phyloP scores from a whole-genome alignment of 208 protist genomes.

The Trypanosoma scelopori region DNA sequence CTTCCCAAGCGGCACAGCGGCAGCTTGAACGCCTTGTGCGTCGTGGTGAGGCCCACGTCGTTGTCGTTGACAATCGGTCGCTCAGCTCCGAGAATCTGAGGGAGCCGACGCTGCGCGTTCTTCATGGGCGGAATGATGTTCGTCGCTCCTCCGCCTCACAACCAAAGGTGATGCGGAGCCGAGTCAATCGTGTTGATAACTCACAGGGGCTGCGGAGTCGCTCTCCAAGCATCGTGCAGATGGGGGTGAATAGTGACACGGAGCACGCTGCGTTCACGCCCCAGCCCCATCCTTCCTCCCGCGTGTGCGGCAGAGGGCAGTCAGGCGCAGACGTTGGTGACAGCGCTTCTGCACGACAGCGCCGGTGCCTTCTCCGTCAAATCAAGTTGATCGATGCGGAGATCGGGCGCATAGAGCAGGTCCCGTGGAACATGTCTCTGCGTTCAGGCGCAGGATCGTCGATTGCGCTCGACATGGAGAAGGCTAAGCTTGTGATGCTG shows the following conservation, averaged over 20 bases:
- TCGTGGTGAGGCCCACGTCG: background rate
- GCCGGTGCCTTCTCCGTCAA: slow-evolving; percentile 19
- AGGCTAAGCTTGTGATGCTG: slow-evolving; percentile 5
- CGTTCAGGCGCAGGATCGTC: background rate
- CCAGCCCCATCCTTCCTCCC: background rate
- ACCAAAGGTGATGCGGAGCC: too few species aligned
- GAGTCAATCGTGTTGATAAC: too few species aligned
- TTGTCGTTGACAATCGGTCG: background rate
- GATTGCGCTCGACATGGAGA: slow-evolving; percentile 1
- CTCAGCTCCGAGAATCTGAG: slow-evolving; percentile 6
- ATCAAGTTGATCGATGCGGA: slow-evolving; percentile 25
- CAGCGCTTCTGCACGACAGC: background rate
- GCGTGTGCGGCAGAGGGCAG: background rate
- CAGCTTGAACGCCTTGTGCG: background rate
- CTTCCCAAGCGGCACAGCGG: background rate
- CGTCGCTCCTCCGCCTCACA: too few species aligned
- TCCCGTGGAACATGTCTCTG: slow-evolving; percentile 13
- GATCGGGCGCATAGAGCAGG: slow-evolving; percentile 10
- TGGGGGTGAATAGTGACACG: background rate
- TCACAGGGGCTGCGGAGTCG: background rate
- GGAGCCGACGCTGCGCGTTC: background rate
- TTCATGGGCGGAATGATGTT: background rate
- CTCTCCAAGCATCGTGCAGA: background rate
- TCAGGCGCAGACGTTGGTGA: background rate
- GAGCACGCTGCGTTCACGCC: background rate